A percentile compares a stretch with the other conserved stretches of the same genome.
phyloP scores from a whole-genome alignment of 139 green algal genomes.

The Pycnococcus provasolii region DNA sequence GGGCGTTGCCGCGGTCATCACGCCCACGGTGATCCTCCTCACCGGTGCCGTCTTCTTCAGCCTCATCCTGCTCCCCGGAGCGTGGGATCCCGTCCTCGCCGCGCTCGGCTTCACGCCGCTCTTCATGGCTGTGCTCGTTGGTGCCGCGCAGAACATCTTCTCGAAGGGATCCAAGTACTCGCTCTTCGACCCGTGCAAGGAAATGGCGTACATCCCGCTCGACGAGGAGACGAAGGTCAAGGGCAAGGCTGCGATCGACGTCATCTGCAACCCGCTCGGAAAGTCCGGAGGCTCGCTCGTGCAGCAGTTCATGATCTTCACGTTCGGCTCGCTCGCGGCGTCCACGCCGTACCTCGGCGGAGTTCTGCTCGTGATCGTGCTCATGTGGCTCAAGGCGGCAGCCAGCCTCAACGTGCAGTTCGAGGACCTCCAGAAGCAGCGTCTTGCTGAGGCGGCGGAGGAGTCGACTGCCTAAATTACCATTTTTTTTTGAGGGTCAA shows the following conservation, averaged over 20 bases:
- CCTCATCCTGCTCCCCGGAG: slow-evolving; percentile 73
- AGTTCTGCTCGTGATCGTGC: slow-evolving; percentile 78
- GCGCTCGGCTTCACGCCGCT: slow-evolving; percentile 79
- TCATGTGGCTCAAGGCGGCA: slow-evolving; percentile 74
- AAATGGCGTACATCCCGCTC: slow-evolving; percentile 99
- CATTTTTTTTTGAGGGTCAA: no score
- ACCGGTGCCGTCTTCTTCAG: slow-evolving; percentile 91
- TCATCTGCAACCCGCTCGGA: slow-evolving; percentile 98
- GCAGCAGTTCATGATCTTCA: slow-evolving; percentile 95
- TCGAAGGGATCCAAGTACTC: slow-evolving; percentile 95
- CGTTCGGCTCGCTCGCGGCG: slow-evolving; percentile 88
- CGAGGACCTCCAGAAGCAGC: slow-evolving; percentile 32
- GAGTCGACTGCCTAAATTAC: background rate
- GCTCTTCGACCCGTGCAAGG: slow-evolving; percentile 99
- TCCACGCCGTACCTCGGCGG: slow-evolving; percentile 92
- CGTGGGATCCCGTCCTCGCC: slow-evolving; percentile 65
- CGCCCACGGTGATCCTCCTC: slow-evolving; percentile 85
- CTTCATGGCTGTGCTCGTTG: slow-evolving; percentile 88
- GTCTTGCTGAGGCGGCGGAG: background rate
- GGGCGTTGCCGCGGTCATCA: slow-evolving; percentile 90
- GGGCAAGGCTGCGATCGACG: slow-evolving; percentile 98
- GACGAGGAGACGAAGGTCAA: slow-evolving; percentile 88
- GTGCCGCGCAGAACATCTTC: slow-evolving; percentile 97
- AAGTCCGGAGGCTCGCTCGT: slow-evolving; percentile 97
- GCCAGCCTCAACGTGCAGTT: slow-evolving; percentile 64